A percentile compares a stretch with the other conserved stretches of the same genome.
phyloP scores from a whole-genome alignment of 805 yeast genomes.

The Zygotorulaspora florentina region DNA sequence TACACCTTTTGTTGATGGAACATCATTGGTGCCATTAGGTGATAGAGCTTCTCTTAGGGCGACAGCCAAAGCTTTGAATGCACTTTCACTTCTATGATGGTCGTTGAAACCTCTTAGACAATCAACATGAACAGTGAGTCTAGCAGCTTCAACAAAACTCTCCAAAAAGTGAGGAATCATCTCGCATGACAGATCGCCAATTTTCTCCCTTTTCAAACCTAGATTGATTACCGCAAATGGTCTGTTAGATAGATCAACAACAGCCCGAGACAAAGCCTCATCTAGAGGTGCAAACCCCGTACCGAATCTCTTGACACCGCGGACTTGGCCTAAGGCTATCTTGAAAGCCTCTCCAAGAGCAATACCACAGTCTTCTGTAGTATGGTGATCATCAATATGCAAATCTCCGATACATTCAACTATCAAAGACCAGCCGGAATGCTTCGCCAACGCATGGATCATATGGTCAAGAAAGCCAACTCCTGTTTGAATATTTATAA shows the following conservation, averaged over 20 bases:
- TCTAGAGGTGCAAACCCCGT: slow-evolving; percentile 92
- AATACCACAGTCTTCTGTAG: slow-evolving; percentile 93
- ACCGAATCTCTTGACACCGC: slow-evolving; percentile 92
- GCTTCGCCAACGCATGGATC: slow-evolving; percentile 96
- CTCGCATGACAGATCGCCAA: slow-evolving; percentile 89
- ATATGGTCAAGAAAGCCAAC: slow-evolving; percentile 95
- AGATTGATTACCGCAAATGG: slow-evolving; percentile 88
- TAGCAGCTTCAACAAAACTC: slow-evolving; percentile 90
- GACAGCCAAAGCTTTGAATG: slow-evolving; percentile 92
- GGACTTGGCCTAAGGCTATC: slow-evolving; percentile 80
- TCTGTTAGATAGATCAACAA: slow-evolving; percentile 90
- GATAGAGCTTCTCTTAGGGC: slow-evolving; percentile 85
- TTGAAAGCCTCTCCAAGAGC: slow-evolving; percentile 88
- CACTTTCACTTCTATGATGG: slow-evolving; percentile 94
- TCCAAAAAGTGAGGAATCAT: slow-evolving; percentile 98
- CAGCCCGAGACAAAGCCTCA: slow-evolving; percentile 93
- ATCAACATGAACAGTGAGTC: slow-evolving; percentile 89
- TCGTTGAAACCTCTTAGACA: slow-evolving; percentile 91
- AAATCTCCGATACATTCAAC: slow-evolving; percentile 91
- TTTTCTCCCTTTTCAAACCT: slow-evolving; percentile 85
- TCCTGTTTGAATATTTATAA: slow-evolving; percentile 81
- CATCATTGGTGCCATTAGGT: slow-evolving; percentile 79
- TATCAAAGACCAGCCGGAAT: slow-evolving; percentile 90
- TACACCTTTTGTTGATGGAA: slow-evolving; percentile 96
- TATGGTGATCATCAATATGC: slow-evolving; percentile 96